A percentile compares a stretch with the other conserved stretches of the same genome.
Conservation (phyloP, 2,329 filamentous ascomycete genomes). For the Talaromyces sp. region DNA sequence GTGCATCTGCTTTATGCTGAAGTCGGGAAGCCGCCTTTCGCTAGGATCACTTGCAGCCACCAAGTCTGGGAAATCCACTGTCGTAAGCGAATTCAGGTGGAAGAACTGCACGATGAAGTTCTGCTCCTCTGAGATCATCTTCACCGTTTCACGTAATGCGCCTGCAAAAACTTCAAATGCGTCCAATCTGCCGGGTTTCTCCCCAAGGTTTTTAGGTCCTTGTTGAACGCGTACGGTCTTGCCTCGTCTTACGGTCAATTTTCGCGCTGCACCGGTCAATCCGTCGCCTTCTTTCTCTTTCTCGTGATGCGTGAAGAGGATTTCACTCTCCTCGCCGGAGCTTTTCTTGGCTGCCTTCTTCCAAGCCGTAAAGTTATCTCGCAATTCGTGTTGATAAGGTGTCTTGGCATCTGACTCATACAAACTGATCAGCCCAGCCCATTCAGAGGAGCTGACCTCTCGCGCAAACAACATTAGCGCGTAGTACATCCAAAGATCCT, state of each 20-base stretch:
- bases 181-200: conserved; percentile 63
- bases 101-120: conserved; percentile 98
- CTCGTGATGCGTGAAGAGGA: conserved; percentile 87
- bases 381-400: conserved; percentile 79
- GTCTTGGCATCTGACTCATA: conserved; percentile 75
- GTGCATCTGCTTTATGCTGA: conserved; percentile 71
- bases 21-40: conserved; percentile 66
- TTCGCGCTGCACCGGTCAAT: conserved; percentile 72
- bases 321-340: conserved; percentile 71
- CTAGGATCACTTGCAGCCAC: conserved; percentile 65
- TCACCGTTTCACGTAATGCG: conserved; percentile 75
- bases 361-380: conserved; percentile 72
- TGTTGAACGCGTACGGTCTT: conserved; percentile 61
- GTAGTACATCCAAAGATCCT: conserved; percentile 80
- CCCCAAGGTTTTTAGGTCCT: conserved; percentile 46
- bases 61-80: conserved; percentile 76
- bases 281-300: conserved; percentile 74
- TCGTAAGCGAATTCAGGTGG: conserved; percentile 82
- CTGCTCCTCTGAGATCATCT: conserved; percentile 85
- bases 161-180: conserved; percentile 79
- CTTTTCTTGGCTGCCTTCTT: conserved; percentile 73
- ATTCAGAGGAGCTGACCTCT: conserved; percentile 77
- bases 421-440: conserved; percentile 72
- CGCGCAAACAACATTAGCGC: conserved; percentile 83
- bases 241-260: conserved; percentile 89